Evolutionary conservation across 306 rosid species (phyloP).

Genomic region (Canavalia ensiformis): DNA sequence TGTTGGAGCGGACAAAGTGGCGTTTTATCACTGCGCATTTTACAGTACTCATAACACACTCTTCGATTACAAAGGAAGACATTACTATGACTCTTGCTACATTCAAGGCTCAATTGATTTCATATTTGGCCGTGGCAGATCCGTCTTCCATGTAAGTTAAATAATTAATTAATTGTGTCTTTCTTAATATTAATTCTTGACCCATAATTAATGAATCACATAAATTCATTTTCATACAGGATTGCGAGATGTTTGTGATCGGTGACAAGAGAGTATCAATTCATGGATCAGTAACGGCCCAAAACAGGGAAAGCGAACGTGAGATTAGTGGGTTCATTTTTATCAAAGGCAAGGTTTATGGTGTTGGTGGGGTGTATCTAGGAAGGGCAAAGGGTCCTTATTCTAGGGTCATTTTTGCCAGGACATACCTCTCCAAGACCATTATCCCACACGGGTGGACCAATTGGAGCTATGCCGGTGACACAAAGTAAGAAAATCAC

Average conservation of each 20-base stretch:
- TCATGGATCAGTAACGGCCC: conserved; percentile 78
- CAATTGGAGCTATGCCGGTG: conserved; percentile 71
- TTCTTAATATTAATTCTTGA: not conserved
- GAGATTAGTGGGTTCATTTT: conserved; percentile 81
- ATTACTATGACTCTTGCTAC: conserved; percentile 79
- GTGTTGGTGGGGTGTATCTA: conserved; percentile 70
- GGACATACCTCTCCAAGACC: conserved; percentile 69
- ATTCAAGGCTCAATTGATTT: conserved; percentile 92
- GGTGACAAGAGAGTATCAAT: conserved; percentile 69
- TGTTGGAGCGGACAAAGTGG: conserved; percentile 77
- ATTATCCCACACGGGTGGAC: conserved; percentile 77
- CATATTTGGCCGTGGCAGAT: conserved; percentile 86
- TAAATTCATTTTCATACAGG: conserved; percentile 46
- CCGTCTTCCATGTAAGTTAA: conserved; percentile 62
- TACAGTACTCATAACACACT: conserved; percentile 94
- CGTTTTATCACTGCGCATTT: conserved; percentile 91
- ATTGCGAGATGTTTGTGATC: conserved; percentile 78
- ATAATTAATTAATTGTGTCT: no score
- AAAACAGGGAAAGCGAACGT: conserved; percentile 51
- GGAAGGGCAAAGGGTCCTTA: conserved; percentile 82
- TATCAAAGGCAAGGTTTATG: conserved; percentile 66
- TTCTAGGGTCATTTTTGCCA: conserved; percentile 71
- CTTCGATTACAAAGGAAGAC: conserved; percentile 89
- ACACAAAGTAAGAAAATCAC: conserved; percentile 66
- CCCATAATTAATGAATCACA: not conserved